Conservation (phyloP, 192 early-diverging fungal genomes). For the Rhizoclosmatium sp. region DNA sequence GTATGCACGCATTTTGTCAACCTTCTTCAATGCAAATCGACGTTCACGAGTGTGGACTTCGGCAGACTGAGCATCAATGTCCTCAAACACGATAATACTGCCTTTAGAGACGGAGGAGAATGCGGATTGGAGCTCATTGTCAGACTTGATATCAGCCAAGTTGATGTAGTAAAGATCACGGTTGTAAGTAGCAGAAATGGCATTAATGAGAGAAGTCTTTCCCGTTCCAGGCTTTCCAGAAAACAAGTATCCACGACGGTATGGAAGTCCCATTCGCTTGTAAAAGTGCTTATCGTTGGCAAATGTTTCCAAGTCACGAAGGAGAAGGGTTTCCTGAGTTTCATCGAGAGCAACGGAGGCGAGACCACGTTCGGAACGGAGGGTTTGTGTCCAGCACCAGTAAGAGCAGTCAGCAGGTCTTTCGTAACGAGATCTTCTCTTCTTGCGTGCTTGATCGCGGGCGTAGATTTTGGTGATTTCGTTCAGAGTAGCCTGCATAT, state of each 20-base stretch:
- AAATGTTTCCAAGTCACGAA: constrained; percentile 61
- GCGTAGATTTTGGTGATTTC: constrained; percentile 44
- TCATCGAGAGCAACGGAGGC: constrained; percentile 62
- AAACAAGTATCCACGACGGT: constrained; percentile 62
- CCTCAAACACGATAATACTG: constrained; percentile 63
- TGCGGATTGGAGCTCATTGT: constrained; percentile 53
- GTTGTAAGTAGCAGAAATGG: constrained; percentile 52
- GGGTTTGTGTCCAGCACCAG: constrained; percentile 42
- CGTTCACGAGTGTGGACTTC: constrained; percentile 51
- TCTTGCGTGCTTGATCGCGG: constrained; percentile 37
- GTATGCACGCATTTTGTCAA: constrained; percentile 29
- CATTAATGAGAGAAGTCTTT: constrained; percentile 55
- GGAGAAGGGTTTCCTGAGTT: constrained; percentile 55
- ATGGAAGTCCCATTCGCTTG: constrained; percentile 66
- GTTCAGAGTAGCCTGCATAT: constrained; percentile 39
- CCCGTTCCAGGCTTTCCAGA: constrained; percentile 55
- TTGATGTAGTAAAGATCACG: constrained; percentile 59
- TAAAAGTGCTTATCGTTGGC: constrained; percentile 64
- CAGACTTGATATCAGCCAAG: constrained; percentile 47
- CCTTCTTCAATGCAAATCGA: constrained; percentile 35
- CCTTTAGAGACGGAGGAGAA: constrained; percentile 53
- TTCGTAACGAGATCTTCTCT: constrained; percentile 48
- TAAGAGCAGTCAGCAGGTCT: constrained; percentile 32
- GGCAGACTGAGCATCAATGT: constrained; percentile 64
- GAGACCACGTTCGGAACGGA: constrained; percentile 52